Evolutionary conservation across 257 asterid genomes (phyloP).

Genomic region (Eustoma russellianum): DNA sequence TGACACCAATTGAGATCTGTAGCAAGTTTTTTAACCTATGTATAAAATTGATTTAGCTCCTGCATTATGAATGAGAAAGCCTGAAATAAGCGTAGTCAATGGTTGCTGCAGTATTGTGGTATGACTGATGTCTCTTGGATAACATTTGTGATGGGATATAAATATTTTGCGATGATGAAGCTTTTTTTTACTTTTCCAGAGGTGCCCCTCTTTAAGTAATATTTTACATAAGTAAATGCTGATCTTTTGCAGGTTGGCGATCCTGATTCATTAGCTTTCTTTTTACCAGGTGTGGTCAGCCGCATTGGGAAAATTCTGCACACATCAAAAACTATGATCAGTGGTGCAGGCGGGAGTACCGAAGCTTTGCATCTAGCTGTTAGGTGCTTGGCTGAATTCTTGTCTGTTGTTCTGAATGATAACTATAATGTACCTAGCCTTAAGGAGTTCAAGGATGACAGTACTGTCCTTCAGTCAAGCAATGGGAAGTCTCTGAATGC

Average conservation of each 20-base stretch:
- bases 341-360: constrained; percentile 90
- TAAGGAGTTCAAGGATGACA: constrained; percentile 20
- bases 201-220: neutral
- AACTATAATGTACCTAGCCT: constrained; percentile 24
- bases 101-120: neutral
- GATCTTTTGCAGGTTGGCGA: constrained; percentile 69
- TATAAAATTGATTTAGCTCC: too few relatives aligned
- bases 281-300: constrained; percentile 91
- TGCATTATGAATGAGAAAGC: neutral
- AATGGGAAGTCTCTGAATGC: constrained; percentile 50
- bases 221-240: neutral
- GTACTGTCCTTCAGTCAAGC: constrained; percentile 15
- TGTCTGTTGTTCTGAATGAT: constrained; percentile 62
- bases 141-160: neutral
- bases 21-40: too few relatives aligned
- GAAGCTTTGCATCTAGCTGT: constrained; percentile 73
- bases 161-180: too few relatives aligned
- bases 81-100: neutral
- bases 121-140: too few relatives aligned
- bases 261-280: constrained; percentile 92
- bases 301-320: constrained; percentile 83
- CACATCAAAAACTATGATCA: constrained; percentile 64
- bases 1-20: too few relatives aligned
- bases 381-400: constrained; percentile 65
- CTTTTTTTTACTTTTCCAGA: too few relatives aligned